These are phyloP conservation scores for Cutaneotrichosporon arboriforme DNA, from an alignment of 1,284 basidiomycete species.

Conservation along the genomic window DNA sequence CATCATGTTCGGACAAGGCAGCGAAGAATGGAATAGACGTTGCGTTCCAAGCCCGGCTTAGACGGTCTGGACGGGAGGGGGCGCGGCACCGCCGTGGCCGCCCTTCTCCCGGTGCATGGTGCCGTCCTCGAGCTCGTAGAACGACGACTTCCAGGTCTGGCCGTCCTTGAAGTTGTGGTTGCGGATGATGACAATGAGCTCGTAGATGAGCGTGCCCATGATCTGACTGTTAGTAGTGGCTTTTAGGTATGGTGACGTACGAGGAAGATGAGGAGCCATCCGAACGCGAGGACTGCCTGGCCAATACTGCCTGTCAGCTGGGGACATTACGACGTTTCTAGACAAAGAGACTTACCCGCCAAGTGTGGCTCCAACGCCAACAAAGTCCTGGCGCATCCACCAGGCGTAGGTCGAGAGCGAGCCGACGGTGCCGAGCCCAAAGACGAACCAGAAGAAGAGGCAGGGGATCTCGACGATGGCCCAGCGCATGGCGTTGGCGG, in stretches of 20 bases:
- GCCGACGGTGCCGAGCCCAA: conserved; percentile 11
- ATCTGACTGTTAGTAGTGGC: background rate
- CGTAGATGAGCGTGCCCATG: conserved; percentile 32
- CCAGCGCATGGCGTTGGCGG: conserved; percentile 1
- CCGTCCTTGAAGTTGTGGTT: conserved; percentile 19
- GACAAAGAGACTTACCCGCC: conserved; percentile 16
- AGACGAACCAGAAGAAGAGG: conserved; percentile 12
- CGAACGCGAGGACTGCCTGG: conserved; percentile 30
- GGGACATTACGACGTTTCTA: no score
- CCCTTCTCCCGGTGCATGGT: conserved; percentile 2
- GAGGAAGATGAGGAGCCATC: conserved; percentile 40
- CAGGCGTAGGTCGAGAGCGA: conserved; percentile 5
- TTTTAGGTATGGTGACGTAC: no score
- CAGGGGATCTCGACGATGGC: conserved; percentile 7
- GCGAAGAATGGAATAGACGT: no score
- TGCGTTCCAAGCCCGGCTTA: background rate
- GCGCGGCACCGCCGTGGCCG: no score
- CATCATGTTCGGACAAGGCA: no score
- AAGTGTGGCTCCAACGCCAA: background rate
- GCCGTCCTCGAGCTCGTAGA: conserved; percentile 27
- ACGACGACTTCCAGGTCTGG: conserved; percentile 29
- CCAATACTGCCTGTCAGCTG: conserved; percentile 21
- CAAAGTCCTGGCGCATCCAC: background rate
- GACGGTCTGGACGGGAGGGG: background rate
- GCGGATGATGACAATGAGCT: conserved; percentile 30